phyloP scores from a whole-genome alignment of 164 flowering plant species.

The Magnolia officinalis region DNA sequence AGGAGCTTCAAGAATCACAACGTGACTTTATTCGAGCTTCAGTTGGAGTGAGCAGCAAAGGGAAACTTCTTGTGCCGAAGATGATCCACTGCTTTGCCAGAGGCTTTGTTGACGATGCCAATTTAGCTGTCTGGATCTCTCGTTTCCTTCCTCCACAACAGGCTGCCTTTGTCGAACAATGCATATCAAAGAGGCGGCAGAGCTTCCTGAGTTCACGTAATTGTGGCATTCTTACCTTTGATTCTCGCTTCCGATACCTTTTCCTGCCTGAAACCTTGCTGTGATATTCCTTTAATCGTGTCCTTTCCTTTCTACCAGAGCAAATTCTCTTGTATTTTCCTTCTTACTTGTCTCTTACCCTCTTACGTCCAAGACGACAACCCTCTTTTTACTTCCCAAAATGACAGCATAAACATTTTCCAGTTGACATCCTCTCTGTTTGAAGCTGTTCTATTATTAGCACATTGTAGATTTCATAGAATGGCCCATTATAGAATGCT shows the following conservation, averaged over 20 bases:
- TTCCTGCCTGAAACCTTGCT: slow-evolving; percentile 39
- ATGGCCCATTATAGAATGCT: too few species aligned
- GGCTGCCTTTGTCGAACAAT: slow-evolving; percentile 59
- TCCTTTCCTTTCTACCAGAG: neutral
- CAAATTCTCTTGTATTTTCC: too few species aligned
- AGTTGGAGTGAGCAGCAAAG: slow-evolving; percentile 68
- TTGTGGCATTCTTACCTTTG: slow-evolving; percentile 63
- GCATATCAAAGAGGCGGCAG: slow-evolving; percentile 53
- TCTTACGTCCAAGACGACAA: too few species aligned
- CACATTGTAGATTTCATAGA: too few species aligned
- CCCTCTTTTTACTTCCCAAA: too few species aligned
- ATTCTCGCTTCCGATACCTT: slow-evolving; percentile 70
- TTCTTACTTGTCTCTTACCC: too few species aligned
- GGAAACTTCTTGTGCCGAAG: slow-evolving; percentile 69
- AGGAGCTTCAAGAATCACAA: slow-evolving; percentile 62
- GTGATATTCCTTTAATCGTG: neutral
- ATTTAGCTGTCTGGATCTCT: slow-evolving; percentile 61
- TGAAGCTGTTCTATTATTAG: neutral
- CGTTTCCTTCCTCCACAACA: slow-evolving; percentile 59
- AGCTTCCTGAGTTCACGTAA: slow-evolving; percentile 53
- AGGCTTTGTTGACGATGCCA: slow-evolving; percentile 49
- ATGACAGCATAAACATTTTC: too few species aligned
- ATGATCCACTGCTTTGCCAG: slow-evolving; percentile 63
- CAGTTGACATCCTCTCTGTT: neutral
- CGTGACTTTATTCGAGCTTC: slow-evolving; percentile 64